These are phyloP conservation scores for Debaryomyces fabryi DNA, from an alignment of 1,139 yeast genomes.

Conservation along the genomic window DNA sequence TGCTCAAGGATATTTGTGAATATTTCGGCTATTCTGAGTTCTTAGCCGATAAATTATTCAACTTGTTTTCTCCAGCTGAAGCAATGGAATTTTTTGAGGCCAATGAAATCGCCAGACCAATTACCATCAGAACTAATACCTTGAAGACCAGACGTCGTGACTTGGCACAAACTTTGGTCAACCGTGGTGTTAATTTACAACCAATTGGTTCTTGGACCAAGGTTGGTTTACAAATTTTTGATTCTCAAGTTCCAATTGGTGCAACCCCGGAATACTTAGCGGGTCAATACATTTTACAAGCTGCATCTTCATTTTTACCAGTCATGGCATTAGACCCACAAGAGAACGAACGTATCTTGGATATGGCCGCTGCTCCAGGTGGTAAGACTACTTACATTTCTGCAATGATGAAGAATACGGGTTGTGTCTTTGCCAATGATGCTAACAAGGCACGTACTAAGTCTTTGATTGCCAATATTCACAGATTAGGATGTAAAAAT, in stretches of 20 bases:
- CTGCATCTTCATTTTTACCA: conserved; percentile 97
- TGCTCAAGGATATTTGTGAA: conserved; percentile 82
- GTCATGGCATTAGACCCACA: conserved; percentile 97
- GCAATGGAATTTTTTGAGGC: conserved; percentile 99
- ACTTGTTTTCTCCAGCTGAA: conserved; percentile 90
- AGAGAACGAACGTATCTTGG: conserved; percentile 91
- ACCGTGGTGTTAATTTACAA: conserved; percentile 95
- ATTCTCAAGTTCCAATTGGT: conserved; percentile 98
- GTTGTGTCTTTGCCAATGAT: conserved; percentile 96
- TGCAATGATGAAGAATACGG: conserved; percentile 97
- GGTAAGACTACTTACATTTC: conserved; percentile 97
- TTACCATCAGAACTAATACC: conserved; percentile 95
- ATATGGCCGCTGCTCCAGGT: conserved; percentile 99
- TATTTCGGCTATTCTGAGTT: conserved; percentile 97
- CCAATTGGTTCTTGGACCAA: conserved; percentile 98
- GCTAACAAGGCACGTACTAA: conserved; percentile 95
- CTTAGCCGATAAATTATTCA: conserved; percentile 89
- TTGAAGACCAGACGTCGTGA: conserved; percentile 93
- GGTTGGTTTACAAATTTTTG: conserved; percentile 95
- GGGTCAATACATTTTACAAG: conserved; percentile 96
- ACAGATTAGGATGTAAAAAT: conserved; percentile 94
- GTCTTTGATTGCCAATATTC: conserved; percentile 94
- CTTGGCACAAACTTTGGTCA: conserved; percentile 90
- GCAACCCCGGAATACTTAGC: conserved; percentile 99
- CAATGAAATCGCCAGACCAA: conserved; percentile 94